phyloP scores from a whole-genome alignment of 2,329 filamentous ascomycete genomes.

The Cladosporium velox region DNA sequence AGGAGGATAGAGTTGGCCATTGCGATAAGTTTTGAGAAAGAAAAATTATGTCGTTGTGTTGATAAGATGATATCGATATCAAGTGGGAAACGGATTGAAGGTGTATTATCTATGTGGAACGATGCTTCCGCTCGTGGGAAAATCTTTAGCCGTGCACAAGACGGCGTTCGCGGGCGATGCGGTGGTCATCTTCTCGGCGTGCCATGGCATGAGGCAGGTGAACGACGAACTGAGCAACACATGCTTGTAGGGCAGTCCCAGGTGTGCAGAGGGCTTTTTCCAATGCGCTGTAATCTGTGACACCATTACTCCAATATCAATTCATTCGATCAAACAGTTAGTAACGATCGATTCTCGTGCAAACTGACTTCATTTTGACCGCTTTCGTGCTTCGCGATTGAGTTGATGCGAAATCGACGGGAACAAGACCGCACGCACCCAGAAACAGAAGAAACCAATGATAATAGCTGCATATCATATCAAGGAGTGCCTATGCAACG shows the following conservation, averaged over 20 bases:
- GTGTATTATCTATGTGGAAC: neutral
- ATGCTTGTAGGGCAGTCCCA: neutral
- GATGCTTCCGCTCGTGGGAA: neutral
- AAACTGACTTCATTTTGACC: fast-evolving
- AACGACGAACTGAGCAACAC: neutral
- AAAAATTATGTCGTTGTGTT: neutral
- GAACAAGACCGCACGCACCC: neutral
- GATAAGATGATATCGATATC: neutral
- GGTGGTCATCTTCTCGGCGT: neutral
- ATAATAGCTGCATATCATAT: neutral
- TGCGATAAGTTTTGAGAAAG: neutral
- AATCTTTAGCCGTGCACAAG: slow-evolving; percentile 9
- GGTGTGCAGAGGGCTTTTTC: neutral
- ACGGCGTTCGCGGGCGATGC: neutral
- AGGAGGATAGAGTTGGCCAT: slow-evolving; percentile 60
- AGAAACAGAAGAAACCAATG: neutral
- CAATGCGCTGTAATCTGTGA: neutral
- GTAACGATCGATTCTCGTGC: neutral
- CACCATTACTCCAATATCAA: neutral
- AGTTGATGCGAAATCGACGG: neutral
- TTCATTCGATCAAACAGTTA: neutral
- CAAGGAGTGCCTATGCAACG: neutral
- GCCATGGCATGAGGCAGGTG: neutral
- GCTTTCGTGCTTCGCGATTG: neutral
- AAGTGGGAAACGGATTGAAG: neutral